Base-by-base conservation (phyloP, 2,329 filamentous ascomycete genomes). In the Fusarium vanettenii region DNA sequence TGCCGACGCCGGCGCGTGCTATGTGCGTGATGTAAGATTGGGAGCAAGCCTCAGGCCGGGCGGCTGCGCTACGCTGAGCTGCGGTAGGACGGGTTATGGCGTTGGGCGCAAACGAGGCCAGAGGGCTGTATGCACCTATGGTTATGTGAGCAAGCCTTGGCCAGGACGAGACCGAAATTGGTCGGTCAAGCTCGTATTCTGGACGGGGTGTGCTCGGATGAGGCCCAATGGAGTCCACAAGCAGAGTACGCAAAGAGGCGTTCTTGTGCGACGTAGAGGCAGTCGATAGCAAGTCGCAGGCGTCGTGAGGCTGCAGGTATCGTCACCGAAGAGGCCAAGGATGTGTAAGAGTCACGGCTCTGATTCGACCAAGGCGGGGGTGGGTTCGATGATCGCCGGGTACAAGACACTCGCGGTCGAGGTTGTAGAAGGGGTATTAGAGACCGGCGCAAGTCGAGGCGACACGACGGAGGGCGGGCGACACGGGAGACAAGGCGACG, bases 131-230 rank as follows among this genome's bases (percentile, higher is more conserved):
- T 75, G 73, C 66, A 78, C 59, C 76, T 76, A 76, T 64, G 63
- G 62, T 62, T 72, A 66, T 77, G 78, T 74, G 76, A 73, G 76
- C 73, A 75, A 69, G 70, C 60, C 74, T 74, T 71, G 60, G 55
- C 55, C 56, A 76, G 72, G 61, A 74, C 52, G 57, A 69, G 73
- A 74, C 74, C 67, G 75, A 68, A 66, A 78, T 73, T 77, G 73
- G 72, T 77, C 78, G 77, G 73, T 69, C 69, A 59, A 73, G 75
- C 79, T 82, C 81, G 81, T 82, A 82, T 82, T 79, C 76, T 78
- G 66, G 64, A 73, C 41, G 57, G 66, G 71, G 62, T 45, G 73
- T 69, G 64, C 33, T 73, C 64, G 67, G 64, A 59, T 39, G 69
- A 74, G 73, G 70, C 65, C 76, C 79, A 80, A 80, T 79, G 72